These are phyloP conservation scores for Elsinoe fawcettii DNA, from an alignment of 2,329 filamentous ascomycete genomes.

Conservation along the genomic window DNA sequence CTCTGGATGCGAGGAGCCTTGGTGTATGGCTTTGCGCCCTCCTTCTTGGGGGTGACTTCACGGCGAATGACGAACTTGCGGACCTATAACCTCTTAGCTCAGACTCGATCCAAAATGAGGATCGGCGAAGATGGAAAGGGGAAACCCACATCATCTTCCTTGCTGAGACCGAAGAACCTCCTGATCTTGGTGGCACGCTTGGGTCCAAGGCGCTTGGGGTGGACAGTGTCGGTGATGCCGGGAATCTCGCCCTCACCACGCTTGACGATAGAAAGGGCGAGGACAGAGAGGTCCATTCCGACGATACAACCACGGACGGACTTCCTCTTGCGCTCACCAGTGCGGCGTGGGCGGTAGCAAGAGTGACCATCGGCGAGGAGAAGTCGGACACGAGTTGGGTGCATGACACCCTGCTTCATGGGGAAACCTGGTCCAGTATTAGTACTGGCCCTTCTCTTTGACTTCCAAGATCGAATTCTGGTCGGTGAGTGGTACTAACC, in stretches of 20 bases:
- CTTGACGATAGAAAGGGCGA: constrained; percentile 94
- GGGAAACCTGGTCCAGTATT: constrained; percentile 64
- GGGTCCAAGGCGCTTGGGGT: constrained; percentile 98
- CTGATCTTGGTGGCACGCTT: constrained; percentile 99
- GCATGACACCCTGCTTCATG: constrained; percentile 99
- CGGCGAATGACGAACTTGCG: constrained; percentile 99
- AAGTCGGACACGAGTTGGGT: constrained; percentile 95
- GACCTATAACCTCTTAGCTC: constrained; percentile 54
- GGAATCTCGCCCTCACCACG: constrained; percentile 92
- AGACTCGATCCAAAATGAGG: constrained; percentile 40
- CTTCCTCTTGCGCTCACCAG: constrained; percentile 99
- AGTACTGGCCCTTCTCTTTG: not conserved
- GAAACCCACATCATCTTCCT: constrained; percentile 99
- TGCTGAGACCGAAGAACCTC: constrained; percentile 98
- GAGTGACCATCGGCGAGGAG: constrained; percentile 95
- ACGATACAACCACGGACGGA: constrained; percentile 98
- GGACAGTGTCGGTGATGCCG: constrained; percentile 92
- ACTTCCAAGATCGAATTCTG: not conserved
- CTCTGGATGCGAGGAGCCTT: constrained; percentile 99
- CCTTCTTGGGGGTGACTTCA: constrained; percentile 92
- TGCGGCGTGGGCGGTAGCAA: constrained; percentile 97
- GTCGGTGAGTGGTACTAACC: not conserved
- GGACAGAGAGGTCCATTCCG: constrained; percentile 86
- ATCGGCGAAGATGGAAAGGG: constrained; percentile 56
- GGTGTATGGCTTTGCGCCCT: constrained; percentile 97